A percentile compares a stretch with the other conserved stretches of the same genome.
These are phyloP conservation scores for Rhizophlyctis rosea DNA, from an alignment of 192 early-diverging fungal species.

Conservation along the genomic window DNA sequence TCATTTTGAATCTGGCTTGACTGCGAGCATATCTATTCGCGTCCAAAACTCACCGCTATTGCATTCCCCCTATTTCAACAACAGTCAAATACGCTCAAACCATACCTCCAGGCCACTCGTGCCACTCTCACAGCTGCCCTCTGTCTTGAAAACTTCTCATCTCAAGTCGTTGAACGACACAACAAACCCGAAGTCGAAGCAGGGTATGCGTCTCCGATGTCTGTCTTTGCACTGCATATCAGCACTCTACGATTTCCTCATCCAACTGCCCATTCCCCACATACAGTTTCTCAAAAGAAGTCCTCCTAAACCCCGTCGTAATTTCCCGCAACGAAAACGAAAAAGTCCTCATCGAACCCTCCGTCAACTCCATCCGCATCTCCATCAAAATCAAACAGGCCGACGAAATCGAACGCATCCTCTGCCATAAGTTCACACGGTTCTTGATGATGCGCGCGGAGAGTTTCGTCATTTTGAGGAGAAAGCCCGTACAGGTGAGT, in stretches of 20 bases:
- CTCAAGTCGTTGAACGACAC: conserved; percentile 95
- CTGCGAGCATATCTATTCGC: too few species aligned
- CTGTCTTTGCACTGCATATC: not conserved
- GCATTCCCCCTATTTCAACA: too few species aligned
- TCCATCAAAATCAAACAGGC: conserved; percentile 97
- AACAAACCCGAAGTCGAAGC: conserved; percentile 98
- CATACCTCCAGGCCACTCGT: conserved; percentile 92
- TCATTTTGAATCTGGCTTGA: too few species aligned
- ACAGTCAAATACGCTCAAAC: conserved; percentile 95
- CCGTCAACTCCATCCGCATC: conserved; percentile 91
- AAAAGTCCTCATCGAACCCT: conserved; percentile 85
- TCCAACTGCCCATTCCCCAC: not conserved
- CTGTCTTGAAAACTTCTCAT: conserved; percentile 97
- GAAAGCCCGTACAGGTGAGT: conserved; percentile 81
- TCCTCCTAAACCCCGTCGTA: conserved; percentile 79
- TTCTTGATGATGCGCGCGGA: conserved; percentile 97
- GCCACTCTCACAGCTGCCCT: conserved; percentile 90
- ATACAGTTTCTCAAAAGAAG: conserved; percentile 70
- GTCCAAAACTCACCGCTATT: too few species aligned
- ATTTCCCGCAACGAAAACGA: conserved; percentile 92
- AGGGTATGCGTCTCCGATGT: conserved; percentile 41
- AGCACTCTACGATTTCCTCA: not conserved
- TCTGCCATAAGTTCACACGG: conserved; percentile 96
- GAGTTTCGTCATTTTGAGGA: conserved; percentile 88
- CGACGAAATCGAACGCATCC: conserved; percentile 91